A percentile compares a stretch with the other conserved stretches of the same genome.
Evolutionary conservation across 345 rosid genomes (phyloP).

Genomic region (Lepidium africanum): DNA sequence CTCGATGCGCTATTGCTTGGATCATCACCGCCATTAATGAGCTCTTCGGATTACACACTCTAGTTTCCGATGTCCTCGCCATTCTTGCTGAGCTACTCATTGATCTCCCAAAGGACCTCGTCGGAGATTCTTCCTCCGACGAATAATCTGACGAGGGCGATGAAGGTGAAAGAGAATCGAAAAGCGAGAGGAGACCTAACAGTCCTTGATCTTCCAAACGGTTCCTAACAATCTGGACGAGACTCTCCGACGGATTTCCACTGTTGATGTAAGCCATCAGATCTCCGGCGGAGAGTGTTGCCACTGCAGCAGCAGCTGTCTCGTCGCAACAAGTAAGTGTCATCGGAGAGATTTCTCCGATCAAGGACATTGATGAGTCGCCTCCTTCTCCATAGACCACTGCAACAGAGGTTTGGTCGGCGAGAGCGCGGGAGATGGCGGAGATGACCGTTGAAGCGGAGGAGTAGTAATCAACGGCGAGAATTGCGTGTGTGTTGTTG

Average conservation of each 20-base stretch:
- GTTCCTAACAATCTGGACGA: slow-evolving; percentile 41
- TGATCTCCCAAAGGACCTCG: slow-evolving; percentile 39
- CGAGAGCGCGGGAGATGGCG: slow-evolving; percentile 41
- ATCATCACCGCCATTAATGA: slow-evolving; percentile 88
- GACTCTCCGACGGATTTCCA: slow-evolving; percentile 76
- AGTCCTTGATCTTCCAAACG: slow-evolving; percentile 44
- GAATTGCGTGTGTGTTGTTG: slow-evolving; percentile 29
- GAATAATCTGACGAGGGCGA: slow-evolving; percentile 18
- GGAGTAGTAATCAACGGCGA: slow-evolving; percentile 55
- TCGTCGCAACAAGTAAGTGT: slow-evolving; percentile 59
- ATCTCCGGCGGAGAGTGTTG: slow-evolving; percentile 68
- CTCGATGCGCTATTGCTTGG: slow-evolving; percentile 77
- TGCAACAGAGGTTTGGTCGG: slow-evolving; percentile 64
- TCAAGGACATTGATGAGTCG: slow-evolving; percentile 38
- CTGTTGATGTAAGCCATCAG: slow-evolving; percentile 83
- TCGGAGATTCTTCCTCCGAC: slow-evolving; percentile 61
- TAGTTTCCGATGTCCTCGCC: slow-evolving; percentile 72
- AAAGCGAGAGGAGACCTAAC: slow-evolving; percentile 44
- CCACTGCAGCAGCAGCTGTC: slow-evolving; percentile 58
- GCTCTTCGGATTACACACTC: slow-evolving; percentile 67
- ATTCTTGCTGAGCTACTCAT: slow-evolving; percentile 61
- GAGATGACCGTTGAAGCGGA: slow-evolving; percentile 48
- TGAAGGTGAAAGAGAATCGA: slow-evolving; percentile 19
- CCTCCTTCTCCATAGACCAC: slow-evolving; percentile 50
- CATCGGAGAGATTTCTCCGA: slow-evolving; percentile 78